Percentiles rank a stretch among this genome's conserved stretches.
These are phyloP conservation scores for Fusarium subglutinans DNA, from an alignment of 2,329 filamentous ascomycete genomes.

Conservation along the genomic window DNA sequence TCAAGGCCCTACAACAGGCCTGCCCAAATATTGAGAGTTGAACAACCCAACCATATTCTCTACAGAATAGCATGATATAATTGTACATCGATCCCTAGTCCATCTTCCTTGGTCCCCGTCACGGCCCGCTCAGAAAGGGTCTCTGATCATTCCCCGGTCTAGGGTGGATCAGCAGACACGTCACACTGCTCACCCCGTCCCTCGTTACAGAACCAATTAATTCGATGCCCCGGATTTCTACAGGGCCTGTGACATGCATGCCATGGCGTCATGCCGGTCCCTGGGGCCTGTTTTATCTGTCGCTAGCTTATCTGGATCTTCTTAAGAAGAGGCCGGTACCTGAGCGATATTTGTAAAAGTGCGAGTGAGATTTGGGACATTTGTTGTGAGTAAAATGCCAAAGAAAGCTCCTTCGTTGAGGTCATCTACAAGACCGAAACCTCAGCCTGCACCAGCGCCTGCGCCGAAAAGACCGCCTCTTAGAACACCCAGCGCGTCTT, in stretches of 20 bases:
- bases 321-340: slow-evolving; percentile 2
- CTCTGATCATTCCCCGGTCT: slow-evolving; percentile 8
- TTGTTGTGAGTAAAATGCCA: slow-evolving; percentile 20
- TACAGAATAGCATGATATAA: not conserved
- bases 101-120: slow-evolving; percentile 12
- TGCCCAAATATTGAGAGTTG: fast-evolving
- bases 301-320: not conserved
- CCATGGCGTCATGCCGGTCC: slow-evolving; percentile 38
- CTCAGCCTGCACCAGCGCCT: slow-evolving; percentile 16
- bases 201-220: slow-evolving; percentile 26
- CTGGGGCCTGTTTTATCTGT: not conserved
- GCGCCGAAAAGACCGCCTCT: slow-evolving; percentile 21
- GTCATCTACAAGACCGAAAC: slow-evolving; percentile 31
- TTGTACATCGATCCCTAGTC: slow-evolving; percentile 2
- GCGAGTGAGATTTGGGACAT: not conserved
- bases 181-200: slow-evolving; percentile 22
- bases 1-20: not conserved
- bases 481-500: not conserved
- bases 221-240: slow-evolving; percentile 23
- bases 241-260: slow-evolving; percentile 19
- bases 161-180: slow-evolving; percentile 42
- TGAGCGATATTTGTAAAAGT: not conserved
- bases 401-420: slow-evolving; percentile 16
- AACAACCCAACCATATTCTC: not conserved
- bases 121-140: slow-evolving; percentile 9